A percentile compares a stretch with the other conserved stretches of the same genome.
phyloP scores from a whole-genome alignment of 345 rosid genomes.

The Raphanus raphanistrum region DNA sequence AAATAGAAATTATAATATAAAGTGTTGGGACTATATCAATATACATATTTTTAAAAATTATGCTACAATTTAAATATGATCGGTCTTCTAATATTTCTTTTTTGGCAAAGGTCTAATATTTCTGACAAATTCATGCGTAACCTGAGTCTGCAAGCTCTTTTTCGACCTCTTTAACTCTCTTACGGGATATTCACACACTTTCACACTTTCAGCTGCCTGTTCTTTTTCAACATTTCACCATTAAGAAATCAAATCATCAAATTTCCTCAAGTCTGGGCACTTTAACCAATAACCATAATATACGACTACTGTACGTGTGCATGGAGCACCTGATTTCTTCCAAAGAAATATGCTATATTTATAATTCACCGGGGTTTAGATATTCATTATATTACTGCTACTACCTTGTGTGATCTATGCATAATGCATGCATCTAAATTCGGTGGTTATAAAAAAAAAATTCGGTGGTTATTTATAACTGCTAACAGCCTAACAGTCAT shows the following conservation, averaged over 20 bases:
- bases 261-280: slow-evolving; percentile 19
- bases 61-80: neutral
- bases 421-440: neutral
- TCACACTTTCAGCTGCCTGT: neutral
- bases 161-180: neutral
- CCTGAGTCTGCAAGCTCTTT: neutral
- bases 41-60: too few relatives aligned
- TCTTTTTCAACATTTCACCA: neutral
- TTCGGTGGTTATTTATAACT: neutral
- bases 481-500: neutral
- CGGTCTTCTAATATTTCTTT: neutral
- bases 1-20: neutral
- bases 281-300: neutral
- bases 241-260: neutral
- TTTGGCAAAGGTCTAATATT: neutral
- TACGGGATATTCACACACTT: neutral
- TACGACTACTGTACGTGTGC: neutral
- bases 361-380: slow-evolving; percentile 22
- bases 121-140: neutral
- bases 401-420: neutral
- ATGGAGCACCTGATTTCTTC: neutral
- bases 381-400: neutral
- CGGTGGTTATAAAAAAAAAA: slow-evolving; percentile 25
- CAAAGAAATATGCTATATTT: neutral
- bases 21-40: neutral